Percentiles rank a stretch among this genome's conserved stretches.
Evolutionary conservation across 169 alveolate genomes (phyloP).

Genomic region (Cryptosporidium sp.): DNA sequence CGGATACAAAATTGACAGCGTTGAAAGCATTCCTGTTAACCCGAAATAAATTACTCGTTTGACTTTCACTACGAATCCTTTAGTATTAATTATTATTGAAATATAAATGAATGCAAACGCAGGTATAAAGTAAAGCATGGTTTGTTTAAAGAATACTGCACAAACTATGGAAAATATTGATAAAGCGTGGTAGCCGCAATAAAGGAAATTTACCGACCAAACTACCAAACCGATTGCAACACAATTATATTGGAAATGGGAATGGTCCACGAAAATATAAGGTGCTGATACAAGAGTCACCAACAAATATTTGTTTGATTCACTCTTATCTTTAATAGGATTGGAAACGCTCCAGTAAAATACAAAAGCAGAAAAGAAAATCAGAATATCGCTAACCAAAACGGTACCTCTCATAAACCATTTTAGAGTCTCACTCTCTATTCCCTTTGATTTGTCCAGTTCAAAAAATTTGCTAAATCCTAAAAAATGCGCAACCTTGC

Average conservation of each 20-base stretch:
- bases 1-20: constrained; percentile 21
- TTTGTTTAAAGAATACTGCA: constrained; percentile 89
- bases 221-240: constrained; percentile 90
- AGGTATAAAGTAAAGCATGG: constrained; percentile 88
- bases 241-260: constrained; percentile 91
- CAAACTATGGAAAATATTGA: constrained; percentile 37
- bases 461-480: constrained; percentile 84
- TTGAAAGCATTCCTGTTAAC: neutral
- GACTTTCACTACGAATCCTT: constrained; percentile 22
- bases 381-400: constrained; percentile 85
- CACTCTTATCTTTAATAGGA: constrained; percentile 13
- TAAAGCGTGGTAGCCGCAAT: constrained; percentile 30
- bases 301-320: constrained; percentile 42
- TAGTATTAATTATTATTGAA: constrained; percentile 41
- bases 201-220: constrained; percentile 82
- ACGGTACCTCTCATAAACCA: constrained; percentile 89
- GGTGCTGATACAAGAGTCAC: constrained; percentile 82
- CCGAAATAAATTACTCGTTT: constrained; percentile 52
- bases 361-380: constrained; percentile 82
- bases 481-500: constrained; percentile 61
- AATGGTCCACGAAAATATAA: constrained; percentile 89
- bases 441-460: constrained; percentile 85
- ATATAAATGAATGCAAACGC: constrained; percentile 81
- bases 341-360: constrained; percentile 65
- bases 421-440: constrained; percentile 83